phyloP scores from a whole-genome alignment of 2,329 filamentous ascomycete genomes.

The Fusarium aywerte region DNA sequence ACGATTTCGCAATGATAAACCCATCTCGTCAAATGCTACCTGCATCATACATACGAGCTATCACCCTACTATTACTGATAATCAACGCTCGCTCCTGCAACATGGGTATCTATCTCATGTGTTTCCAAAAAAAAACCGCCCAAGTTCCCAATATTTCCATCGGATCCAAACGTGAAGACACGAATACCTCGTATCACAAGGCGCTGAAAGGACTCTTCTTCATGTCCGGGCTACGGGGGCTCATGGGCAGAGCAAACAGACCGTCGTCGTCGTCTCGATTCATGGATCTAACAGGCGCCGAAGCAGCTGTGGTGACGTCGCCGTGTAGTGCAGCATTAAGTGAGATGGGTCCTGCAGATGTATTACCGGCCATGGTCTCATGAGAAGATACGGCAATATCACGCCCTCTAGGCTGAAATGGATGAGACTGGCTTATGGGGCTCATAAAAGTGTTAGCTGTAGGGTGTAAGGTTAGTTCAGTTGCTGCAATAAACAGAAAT shows the following conservation, averaged over 20 bases:
- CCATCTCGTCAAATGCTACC: neutral
- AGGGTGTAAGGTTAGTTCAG: constrained; percentile 15
- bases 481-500: constrained; percentile 21
- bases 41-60: neutral
- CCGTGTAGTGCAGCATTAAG: constrained; percentile 49
- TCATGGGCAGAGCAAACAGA: constrained; percentile 87
- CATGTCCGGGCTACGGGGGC: constrained; percentile 87
- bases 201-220: constrained; percentile 82
- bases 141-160: neutral
- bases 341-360: constrained; percentile 46
- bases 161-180: neutral
- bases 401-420: constrained; percentile 47
- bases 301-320: constrained; percentile 31
- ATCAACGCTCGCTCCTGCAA: constrained; percentile 31
- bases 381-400: constrained; percentile 53
- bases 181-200: constrained; percentile 42
- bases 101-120: constrained; percentile 34
- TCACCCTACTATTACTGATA: neutral
- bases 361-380: constrained; percentile 46
- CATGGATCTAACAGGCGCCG: constrained; percentile 31
- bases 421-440: constrained; percentile 49
- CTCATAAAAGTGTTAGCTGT: constrained; percentile 53
- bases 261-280: constrained; percentile 70
- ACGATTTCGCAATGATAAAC: neutral
- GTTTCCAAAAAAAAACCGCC: constrained; percentile 3